phyloP scores from a whole-genome alignment of 2,329 filamentous ascomycete genomes.

The Fusarium dimerum region DNA sequence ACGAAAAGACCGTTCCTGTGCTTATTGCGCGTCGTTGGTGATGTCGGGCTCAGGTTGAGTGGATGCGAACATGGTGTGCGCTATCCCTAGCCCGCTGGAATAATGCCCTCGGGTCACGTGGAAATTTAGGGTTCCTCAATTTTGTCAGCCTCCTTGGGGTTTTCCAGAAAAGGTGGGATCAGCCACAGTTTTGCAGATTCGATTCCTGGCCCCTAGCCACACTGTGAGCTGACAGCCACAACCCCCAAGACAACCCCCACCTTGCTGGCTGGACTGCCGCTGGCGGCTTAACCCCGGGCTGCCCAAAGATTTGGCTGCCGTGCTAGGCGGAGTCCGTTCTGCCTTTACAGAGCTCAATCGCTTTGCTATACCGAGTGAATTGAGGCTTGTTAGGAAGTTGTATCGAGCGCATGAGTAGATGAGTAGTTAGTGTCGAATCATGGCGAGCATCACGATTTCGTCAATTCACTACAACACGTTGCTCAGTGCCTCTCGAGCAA shows the following conservation, averaged over 20 bases:
- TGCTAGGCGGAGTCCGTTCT: background rate
- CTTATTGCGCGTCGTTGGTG: conserved; percentile 45
- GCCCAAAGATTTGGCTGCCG: background rate
- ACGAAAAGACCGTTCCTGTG: conserved; percentile 47
- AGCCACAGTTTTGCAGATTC: conserved; percentile 1
- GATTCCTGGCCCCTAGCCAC: background rate
- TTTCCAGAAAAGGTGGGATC: background rate
- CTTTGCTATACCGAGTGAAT: conserved; percentile 7
- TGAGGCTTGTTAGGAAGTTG: conserved; percentile 14
- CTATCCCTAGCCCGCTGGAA: conserved; percentile 33
- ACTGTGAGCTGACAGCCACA: conserved; percentile 6
- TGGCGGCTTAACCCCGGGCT: background rate
- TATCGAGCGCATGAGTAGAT: conserved; percentile 2
- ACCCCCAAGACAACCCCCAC: conserved; percentile 1
- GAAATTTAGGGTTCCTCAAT: conserved; percentile 28
- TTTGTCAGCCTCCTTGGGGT: conserved; percentile 1
- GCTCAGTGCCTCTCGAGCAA: background rate
- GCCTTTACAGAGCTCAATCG: too few relatives aligned
- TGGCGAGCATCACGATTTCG: background rate
- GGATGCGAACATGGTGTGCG: conserved; percentile 40
- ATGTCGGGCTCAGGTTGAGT: conserved; percentile 37
- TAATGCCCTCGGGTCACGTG: conserved; percentile 43
- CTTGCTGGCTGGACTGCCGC: background rate
- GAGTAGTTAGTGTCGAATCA: background rate
- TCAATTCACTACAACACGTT: too few relatives aligned